phyloP scores from a whole-genome alignment of 805 yeast genomes.

The Zygoascus tannicola region DNA sequence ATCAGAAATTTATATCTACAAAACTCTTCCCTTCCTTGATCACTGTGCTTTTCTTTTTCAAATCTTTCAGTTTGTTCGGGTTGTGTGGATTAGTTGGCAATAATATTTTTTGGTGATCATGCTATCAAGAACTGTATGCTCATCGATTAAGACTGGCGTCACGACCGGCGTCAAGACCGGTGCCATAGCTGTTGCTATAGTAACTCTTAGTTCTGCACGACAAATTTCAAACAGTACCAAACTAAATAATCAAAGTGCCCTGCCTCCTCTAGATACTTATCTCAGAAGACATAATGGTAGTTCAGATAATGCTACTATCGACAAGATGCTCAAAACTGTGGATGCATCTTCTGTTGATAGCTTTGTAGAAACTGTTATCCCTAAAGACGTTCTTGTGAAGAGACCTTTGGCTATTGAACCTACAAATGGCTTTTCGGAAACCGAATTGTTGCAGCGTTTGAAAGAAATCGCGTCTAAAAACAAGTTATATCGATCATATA shows the following conservation, averaged over 20 bases:
- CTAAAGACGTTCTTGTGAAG: conserved; percentile 60
- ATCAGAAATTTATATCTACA: too few species aligned
- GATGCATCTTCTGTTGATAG: conserved; percentile 60
- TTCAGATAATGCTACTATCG: conserved; percentile 54
- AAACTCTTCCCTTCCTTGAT: too few species aligned
- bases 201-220: neutral
- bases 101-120: too few species aligned
- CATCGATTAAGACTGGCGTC: too few species aligned
- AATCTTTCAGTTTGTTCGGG: too few species aligned
- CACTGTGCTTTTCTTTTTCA: too few species aligned
- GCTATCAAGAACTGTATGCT: too few species aligned
- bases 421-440: conserved; percentile 65
- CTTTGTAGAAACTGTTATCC: conserved; percentile 67
- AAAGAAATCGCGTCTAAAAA: conserved; percentile 65
- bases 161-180: too few species aligned
- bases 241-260: too few species aligned
- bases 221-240: too few species aligned
- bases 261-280: conserved; percentile 61
- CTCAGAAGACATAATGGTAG: conserved; percentile 82
- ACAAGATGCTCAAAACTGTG: conserved; percentile 53
- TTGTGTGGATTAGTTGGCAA: too few species aligned
- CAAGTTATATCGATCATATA: conserved; percentile 60
- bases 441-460: conserved; percentile 65
- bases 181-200: too few species aligned
- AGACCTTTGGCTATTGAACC: conserved; percentile 65